These are phyloP conservation scores for Eucalyptus tenuipes DNA, from an alignment of 345 rosid species.

Conservation along the genomic window DNA sequence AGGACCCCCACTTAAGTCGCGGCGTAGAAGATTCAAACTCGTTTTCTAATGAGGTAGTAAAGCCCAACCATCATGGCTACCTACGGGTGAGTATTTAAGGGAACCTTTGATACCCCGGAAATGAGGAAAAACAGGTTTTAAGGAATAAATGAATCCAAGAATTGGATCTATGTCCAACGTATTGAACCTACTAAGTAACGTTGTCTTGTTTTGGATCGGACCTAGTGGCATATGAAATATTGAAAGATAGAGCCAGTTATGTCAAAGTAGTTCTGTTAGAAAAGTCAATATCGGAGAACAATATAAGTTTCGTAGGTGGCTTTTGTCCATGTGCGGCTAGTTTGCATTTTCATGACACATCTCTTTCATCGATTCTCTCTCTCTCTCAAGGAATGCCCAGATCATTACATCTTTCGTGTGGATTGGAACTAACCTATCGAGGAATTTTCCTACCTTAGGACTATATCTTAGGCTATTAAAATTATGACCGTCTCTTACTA, in stretches of 20 bases:
- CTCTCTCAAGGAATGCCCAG: background rate
- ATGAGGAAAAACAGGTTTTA: background rate
- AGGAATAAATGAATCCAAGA: background rate
- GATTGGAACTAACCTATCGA: background rate
- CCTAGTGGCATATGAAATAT: background rate
- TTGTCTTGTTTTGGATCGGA: background rate
- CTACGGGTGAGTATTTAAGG: too few relatives aligned
- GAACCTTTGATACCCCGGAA: background rate
- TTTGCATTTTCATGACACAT: background rate
- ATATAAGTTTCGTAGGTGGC: background rate
- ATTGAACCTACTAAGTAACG: background rate
- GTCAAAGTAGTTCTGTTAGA: background rate
- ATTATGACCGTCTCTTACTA: background rate
- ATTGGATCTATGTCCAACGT: background rate
- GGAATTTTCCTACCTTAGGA: background rate
- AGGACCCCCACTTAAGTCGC: too few relatives aligned
- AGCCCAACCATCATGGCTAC: too few relatives aligned
- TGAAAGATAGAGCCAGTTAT: background rate
- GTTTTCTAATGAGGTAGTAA: too few relatives aligned
- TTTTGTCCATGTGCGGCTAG: background rate
- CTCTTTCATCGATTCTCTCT: background rate
- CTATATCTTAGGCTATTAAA: background rate
- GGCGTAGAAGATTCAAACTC: too few relatives aligned
- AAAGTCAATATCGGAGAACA: rapidly evolving
- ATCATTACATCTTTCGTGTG: background rate